These are phyloP conservation scores for Saccharomyces pastorianus DNA, from an alignment of 1,139 yeast species.

Conservation along the genomic window DNA sequence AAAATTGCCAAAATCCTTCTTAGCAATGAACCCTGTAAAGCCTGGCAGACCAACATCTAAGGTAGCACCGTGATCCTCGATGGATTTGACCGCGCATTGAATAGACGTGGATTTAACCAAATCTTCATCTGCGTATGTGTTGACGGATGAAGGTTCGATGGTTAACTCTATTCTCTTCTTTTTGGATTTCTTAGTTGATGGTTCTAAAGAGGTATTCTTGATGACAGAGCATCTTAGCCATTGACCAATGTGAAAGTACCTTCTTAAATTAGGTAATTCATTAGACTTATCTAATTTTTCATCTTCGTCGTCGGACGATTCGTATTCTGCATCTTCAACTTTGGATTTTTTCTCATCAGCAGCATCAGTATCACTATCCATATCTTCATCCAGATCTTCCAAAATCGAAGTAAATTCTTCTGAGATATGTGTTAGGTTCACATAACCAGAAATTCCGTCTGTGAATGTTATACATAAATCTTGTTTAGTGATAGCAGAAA, in stretches of 20 bases:
- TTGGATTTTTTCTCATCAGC: neutral
- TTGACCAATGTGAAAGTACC: slow-evolving; percentile 62
- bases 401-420: slow-evolving; percentile 50
- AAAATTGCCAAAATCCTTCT: slow-evolving; percentile 44
- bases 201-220: slow-evolving; percentile 36
- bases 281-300: slow-evolving; percentile 23
- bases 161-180: slow-evolving; percentile 61
- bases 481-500: slow-evolving; percentile 49
- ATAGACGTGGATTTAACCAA: slow-evolving; percentile 50
- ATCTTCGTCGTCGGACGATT: slow-evolving; percentile 31
- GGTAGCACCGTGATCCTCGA: slow-evolving; percentile 88
- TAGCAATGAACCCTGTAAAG: slow-evolving; percentile 66
- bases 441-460: slow-evolving; percentile 74
- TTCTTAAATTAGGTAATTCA: slow-evolving; percentile 48
- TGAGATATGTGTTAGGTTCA: slow-evolving; percentile 70
- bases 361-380: slow-evolving; percentile 28
- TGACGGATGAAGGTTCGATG: slow-evolving; percentile 68
- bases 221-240: slow-evolving; percentile 77
- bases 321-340: slow-evolving; percentile 32
- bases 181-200: slow-evolving; percentile 32
- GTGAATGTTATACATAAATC: slow-evolving; percentile 69
- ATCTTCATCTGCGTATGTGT: slow-evolving; percentile 59
- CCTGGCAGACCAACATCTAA: slow-evolving; percentile 57
- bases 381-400: slow-evolving; percentile 45
- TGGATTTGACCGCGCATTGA: slow-evolving; percentile 68